phyloP scores from a whole-genome alignment of 1,284 basidiomycete genomes.

The Mycena citricolor region DNA sequence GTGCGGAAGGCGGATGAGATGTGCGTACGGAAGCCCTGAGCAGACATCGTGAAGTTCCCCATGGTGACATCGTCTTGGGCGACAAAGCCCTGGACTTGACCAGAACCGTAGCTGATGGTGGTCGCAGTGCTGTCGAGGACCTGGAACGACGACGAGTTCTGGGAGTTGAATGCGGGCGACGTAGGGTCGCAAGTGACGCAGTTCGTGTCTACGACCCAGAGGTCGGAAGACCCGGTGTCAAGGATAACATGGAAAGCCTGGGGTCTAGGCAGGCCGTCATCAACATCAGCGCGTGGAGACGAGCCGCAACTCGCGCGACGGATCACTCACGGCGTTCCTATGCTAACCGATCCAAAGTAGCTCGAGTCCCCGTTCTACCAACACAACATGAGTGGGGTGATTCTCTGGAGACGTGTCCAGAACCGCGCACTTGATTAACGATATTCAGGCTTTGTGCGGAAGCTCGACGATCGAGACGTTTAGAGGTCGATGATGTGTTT shows the following conservation, averaged over 20 bases:
- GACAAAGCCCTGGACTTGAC: slow-evolving; percentile 43
- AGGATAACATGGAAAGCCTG: slow-evolving; percentile 49
- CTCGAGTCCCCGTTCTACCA: slow-evolving; percentile 39
- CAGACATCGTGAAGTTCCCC: slow-evolving; percentile 44
- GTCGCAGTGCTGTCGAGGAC: slow-evolving; percentile 18
- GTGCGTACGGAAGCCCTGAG: slow-evolving; percentile 50
- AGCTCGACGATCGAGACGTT: slow-evolving; percentile 16
- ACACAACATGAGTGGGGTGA: neutral
- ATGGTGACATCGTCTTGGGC: slow-evolving; percentile 50
- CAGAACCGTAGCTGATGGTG: slow-evolving; percentile 52
- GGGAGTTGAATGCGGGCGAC: slow-evolving; percentile 45
- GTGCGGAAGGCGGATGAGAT: too few relatives aligned
- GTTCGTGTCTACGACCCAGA: slow-evolving; percentile 66
- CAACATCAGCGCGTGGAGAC: neutral
- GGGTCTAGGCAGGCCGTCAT: slow-evolving; percentile 30
- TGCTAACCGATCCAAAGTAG: slow-evolving; percentile 45
- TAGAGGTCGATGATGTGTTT: neutral
- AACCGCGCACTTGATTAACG: slow-evolving; percentile 19
- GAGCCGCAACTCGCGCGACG: slow-evolving; percentile 3
- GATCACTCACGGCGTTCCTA: slow-evolving; percentile 54
- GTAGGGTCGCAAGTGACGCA: slow-evolving; percentile 42
- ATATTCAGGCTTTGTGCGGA: slow-evolving; percentile 11
- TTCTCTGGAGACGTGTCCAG: neutral
- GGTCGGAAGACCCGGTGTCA: slow-evolving; percentile 82
- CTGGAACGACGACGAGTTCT: slow-evolving; percentile 41